phyloP scores from a whole-genome alignment of 495 filamentous ascomycete genomes.

The Neurospora sublineolata region DNA sequence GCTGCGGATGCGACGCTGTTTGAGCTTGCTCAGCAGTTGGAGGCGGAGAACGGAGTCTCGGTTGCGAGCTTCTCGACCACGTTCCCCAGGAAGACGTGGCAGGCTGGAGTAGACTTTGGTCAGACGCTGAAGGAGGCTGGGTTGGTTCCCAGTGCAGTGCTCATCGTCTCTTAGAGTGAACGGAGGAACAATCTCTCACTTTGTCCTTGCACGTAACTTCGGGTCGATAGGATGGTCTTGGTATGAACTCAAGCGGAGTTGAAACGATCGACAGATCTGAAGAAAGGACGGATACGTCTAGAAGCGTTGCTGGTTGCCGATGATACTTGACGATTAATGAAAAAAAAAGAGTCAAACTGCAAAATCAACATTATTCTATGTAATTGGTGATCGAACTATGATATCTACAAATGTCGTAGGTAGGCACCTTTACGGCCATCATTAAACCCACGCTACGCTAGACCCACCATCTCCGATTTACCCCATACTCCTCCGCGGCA shows the following conservation, averaged over 20 bases:
- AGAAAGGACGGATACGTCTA: background rate
- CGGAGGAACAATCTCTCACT: background rate
- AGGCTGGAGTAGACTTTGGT: constrained; percentile 65
- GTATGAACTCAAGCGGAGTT: background rate
- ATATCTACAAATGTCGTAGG: background rate
- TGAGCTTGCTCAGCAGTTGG: constrained; percentile 71
- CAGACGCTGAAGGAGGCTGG: constrained; percentile 88
- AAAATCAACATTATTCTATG: background rate
- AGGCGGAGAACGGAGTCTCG: constrained; percentile 42
- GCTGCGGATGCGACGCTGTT: constrained; percentile 82
- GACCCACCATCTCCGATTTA: background rate
- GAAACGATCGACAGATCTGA: background rate
- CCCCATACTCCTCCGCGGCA: background rate
- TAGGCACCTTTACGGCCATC: background rate
- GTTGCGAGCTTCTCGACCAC: constrained; percentile 71
- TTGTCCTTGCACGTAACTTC: background rate
- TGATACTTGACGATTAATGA: background rate
- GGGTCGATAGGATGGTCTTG: background rate
- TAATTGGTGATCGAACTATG: background rate
- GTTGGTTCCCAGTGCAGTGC: constrained; percentile 73
- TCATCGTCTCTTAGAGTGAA: constrained; percentile 53
- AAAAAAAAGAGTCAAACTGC: background rate
- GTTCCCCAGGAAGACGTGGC: constrained; percentile 77
- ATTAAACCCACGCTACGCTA: background rate
- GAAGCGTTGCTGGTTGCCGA: background rate